These are phyloP conservation scores for Coix lacrymajobi DNA, from an alignment of 176 grass and related monocot species.

Conservation along the genomic window DNA sequence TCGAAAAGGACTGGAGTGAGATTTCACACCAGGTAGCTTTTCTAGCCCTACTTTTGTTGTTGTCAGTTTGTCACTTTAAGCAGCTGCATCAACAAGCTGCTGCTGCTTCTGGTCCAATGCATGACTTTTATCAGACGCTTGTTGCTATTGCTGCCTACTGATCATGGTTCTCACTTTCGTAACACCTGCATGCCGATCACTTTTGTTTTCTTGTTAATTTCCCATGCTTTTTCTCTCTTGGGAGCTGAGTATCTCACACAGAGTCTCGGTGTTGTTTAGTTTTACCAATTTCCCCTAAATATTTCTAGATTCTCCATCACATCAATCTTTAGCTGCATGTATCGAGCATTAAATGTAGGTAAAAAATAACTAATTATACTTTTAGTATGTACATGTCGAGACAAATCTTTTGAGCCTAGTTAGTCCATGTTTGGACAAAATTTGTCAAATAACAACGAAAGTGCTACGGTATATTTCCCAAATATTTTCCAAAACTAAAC, in stretches of 20 bases:
- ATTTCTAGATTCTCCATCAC: no score
- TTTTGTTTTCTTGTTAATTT: constrained; percentile 30
- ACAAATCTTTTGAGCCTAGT: no score
- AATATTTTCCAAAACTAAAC: no score
- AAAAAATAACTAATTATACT: no score
- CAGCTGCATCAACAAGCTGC: constrained; percentile 22
- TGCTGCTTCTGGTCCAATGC: constrained; percentile 24
- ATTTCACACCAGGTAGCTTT: constrained; percentile 42
- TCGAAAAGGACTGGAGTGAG: constrained; percentile 22
- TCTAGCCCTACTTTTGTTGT: constrained; percentile 27
- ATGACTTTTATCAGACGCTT: constrained; percentile 43
- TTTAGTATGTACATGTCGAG: no score
- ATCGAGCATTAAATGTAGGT: no score
- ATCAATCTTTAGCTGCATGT: no score
- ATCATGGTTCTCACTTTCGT: constrained; percentile 28
- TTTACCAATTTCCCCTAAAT: no score
- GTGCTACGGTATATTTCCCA: no score
- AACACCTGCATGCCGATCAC: constrained; percentile 30
- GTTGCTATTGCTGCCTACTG: constrained; percentile 3
- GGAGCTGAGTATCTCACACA: not conserved
- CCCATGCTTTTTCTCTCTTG: constrained; percentile 15
- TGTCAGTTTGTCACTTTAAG: constrained; percentile 33
- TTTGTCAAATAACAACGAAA: no score
- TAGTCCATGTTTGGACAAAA: no score
- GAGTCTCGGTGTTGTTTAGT: no score